Conservation (phyloP, 306 rosid species). For the Chamaecrista fasciculata region DNA sequence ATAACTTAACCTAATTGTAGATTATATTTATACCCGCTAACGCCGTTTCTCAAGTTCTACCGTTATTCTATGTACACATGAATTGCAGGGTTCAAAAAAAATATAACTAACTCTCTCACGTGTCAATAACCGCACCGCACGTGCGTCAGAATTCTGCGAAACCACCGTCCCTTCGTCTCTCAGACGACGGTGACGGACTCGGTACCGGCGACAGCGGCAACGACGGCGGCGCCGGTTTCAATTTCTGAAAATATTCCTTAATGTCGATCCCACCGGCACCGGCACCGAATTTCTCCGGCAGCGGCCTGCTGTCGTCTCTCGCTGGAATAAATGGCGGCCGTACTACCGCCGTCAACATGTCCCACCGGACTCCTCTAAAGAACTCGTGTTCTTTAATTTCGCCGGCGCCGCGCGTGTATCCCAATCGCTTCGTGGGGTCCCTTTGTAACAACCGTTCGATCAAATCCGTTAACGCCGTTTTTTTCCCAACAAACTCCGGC, state of each 20-base stretch:
- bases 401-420: slow-evolving; percentile 61
- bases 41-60: slow-evolving; percentile 9
- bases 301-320: slow-evolving; percentile 37
- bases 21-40: not conserved
- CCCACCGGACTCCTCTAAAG: slow-evolving; percentile 81
- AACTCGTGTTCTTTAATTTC: slow-evolving; percentile 84
- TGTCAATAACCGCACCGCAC: slow-evolving; percentile 31
- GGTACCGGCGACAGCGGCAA: slow-evolving; percentile 53
- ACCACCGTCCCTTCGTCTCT: slow-evolving; percentile 20
- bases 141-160: slow-evolving; percentile 48
- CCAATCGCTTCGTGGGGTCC: slow-evolving; percentile 72
- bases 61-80: slow-evolving; percentile 41
- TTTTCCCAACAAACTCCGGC: slow-evolving; percentile 66
- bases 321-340: slow-evolving; percentile 78
- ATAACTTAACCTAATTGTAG: not conserved
- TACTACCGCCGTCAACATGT: slow-evolving; percentile 56
- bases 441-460: slow-evolving; percentile 63
- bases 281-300: not conserved
- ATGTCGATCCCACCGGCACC: slow-evolving; percentile 34
- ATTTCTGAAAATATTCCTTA: slow-evolving; percentile 48
- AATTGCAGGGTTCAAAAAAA: not conserved
- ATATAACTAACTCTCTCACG: slow-evolving; percentile 27
- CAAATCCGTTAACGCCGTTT: slow-evolving; percentile 60
- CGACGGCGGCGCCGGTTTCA: slow-evolving; percentile 57
- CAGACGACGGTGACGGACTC: slow-evolving; percentile 38